Conservation (phyloP, 2,329 filamentous ascomycete genomes). For the Atkinsonella hypoxylon region DNA sequence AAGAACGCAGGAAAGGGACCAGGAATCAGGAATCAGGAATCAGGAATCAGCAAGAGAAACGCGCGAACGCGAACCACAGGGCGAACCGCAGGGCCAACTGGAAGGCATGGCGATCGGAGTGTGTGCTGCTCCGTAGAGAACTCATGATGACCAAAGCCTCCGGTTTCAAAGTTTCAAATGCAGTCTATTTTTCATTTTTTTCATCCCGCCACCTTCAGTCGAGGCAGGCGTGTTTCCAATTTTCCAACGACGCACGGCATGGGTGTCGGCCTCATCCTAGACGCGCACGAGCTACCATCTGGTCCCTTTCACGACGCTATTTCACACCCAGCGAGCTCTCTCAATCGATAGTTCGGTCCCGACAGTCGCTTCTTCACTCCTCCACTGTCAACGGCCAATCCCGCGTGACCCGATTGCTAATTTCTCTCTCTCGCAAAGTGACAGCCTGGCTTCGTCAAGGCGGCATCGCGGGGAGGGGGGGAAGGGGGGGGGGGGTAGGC, state of each 20-base stretch:
- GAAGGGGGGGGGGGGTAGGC: neutral
- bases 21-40: neutral
- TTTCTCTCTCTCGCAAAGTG: neutral
- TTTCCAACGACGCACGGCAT: neutral
- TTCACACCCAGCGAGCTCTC: neutral
- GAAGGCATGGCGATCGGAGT: neutral
- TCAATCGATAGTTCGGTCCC: neutral
- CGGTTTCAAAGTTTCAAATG: constrained; percentile 6
- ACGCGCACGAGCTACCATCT: constrained; percentile 4
- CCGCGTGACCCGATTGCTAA: neutral
- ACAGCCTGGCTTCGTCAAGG: neutral
- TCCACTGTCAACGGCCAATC: constrained; percentile 1
- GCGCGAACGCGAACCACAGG: too few species aligned
- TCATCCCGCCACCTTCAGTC: neutral
- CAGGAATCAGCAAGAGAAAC: neutral
- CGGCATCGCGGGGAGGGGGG: neutral
- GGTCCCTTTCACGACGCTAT: neutral
- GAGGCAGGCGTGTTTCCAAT: neutral
- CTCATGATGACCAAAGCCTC: constrained; percentile 3
- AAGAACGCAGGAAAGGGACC: neutral
- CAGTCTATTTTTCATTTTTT: neutral
- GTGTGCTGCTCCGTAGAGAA: neutral
- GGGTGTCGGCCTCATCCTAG: neutral
- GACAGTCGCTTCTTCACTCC: constrained; percentile 1
- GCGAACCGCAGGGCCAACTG: neutral